Conservation (phyloP, 352 stramenopile genomes). For the Pythium sp. region DNA sequence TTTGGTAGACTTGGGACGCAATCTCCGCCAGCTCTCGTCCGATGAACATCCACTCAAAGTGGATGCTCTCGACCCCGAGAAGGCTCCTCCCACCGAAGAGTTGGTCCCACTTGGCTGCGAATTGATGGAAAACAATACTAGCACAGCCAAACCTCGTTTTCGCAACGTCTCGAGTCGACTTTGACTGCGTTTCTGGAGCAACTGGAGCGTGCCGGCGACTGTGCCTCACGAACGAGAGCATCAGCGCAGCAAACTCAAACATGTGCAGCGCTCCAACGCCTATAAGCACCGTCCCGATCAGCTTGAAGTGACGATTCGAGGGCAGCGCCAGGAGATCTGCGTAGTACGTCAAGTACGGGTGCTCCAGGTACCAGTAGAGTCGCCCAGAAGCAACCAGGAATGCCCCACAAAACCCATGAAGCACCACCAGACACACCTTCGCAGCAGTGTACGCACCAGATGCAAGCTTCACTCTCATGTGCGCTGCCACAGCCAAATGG, state of each 20-base stretch:
- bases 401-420: conserved; percentile 16
- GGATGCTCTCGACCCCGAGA: neutral
- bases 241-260: neutral
- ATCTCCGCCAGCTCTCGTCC: conserved; percentile 8
- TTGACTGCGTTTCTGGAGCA: neutral
- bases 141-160: neutral
- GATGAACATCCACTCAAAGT: neutral
- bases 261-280: conserved; percentile 9
- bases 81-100: neutral
- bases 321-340: conserved; percentile 24
- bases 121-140: neutral
- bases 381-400: conserved; percentile 15
- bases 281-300: conserved; percentile 18
- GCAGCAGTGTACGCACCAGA: neutral
- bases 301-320: conserved; percentile 19
- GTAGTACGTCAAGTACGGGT: conserved; percentile 28
- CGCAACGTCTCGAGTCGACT: neutral
- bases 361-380: conserved; percentile 27
- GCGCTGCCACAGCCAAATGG: neutral
- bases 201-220: neutral
- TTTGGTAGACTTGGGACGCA: conserved; percentile 11
- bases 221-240: neutral
- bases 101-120: neutral
- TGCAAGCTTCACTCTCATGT: conserved; percentile 2
- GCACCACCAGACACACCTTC: neutral